Percentiles rank a stretch among this genome's conserved stretches.
Evolutionary conservation across 2,329 filamentous ascomycete genomes (phyloP).

Genomic region (Aspergillus unguis): DNA sequence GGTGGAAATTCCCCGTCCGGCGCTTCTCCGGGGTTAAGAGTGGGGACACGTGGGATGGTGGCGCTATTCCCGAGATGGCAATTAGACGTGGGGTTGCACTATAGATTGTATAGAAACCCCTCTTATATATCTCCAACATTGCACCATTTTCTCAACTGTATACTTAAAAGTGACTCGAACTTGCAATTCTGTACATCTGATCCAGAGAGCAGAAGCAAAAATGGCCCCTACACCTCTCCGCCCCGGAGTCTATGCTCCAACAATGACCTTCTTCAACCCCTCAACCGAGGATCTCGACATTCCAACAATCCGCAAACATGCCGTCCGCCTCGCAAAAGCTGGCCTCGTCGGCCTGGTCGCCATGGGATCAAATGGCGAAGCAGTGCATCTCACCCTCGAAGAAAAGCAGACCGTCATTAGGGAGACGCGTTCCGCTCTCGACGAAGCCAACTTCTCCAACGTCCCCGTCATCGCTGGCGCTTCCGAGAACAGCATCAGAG

Average conservation of each 20-base stretch:
- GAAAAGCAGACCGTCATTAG: slow-evolving; percentile 73
- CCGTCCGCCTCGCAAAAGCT: slow-evolving; percentile 70
- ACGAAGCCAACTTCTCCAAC: slow-evolving; percentile 70
- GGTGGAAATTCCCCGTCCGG: slow-evolving; percentile 12
- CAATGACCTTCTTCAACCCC: slow-evolving; percentile 85
- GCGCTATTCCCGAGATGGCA: background rate
- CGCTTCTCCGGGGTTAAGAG: background rate
- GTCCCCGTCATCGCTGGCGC: slow-evolving; percentile 81
- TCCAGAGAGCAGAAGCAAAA: background rate
- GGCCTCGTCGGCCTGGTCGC: slow-evolving; percentile 79
- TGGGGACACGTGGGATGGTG: slow-evolving; percentile 8
- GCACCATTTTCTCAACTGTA: background rate
- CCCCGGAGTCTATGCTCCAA: slow-evolving; percentile 81
- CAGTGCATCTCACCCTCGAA: slow-evolving; percentile 73
- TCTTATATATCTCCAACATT: slow-evolving; percentile 1
- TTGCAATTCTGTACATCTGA: background rate
- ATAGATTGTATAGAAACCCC: background rate
- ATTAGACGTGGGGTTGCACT: slow-evolving; percentile 4
- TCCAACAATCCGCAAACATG: slow-evolving; percentile 73
- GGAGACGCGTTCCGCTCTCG: slow-evolving; percentile 76
- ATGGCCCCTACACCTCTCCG: slow-evolving; percentile 59
- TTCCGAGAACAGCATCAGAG: slow-evolving; percentile 75
- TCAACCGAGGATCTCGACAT: slow-evolving; percentile 83
- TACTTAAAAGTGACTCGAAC: background rate
- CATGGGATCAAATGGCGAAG: slow-evolving; percentile 89